These are phyloP conservation scores for Cytospora leucostoma DNA, from an alignment of 2,329 filamentous ascomycete species.

Conservation along the genomic window DNA sequence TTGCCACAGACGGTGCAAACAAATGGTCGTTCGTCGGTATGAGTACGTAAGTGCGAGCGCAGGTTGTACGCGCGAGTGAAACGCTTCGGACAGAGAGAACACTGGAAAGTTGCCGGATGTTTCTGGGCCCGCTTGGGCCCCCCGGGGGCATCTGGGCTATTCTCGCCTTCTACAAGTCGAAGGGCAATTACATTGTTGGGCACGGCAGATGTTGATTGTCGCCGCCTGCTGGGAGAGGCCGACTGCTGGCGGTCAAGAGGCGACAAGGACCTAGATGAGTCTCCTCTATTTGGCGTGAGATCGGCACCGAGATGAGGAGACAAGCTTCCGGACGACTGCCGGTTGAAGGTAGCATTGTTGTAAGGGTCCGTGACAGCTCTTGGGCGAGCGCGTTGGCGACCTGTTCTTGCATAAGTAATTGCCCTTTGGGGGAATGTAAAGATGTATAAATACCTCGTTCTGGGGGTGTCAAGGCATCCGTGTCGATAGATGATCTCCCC, in stretches of 20 bases:
- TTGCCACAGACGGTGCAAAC: constrained; percentile 97
- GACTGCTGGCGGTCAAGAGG: constrained; percentile 56
- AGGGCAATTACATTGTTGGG: constrained; percentile 75
- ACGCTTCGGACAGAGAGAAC: constrained; percentile 86
- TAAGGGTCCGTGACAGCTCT: constrained; percentile 63
- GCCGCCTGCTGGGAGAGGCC: constrained; percentile 50
- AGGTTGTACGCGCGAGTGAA: constrained; percentile 97
- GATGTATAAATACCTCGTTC: constrained; percentile 58
- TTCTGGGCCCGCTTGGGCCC: constrained; percentile 86
- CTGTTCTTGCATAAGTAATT: constrained; percentile 35
- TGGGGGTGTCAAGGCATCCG: constrained; percentile 83
- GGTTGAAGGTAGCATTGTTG: constrained; percentile 49
- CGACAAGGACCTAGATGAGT: constrained; percentile 58
- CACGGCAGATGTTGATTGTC: constrained; percentile 66
- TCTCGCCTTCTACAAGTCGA: constrained; percentile 81
- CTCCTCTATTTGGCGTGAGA: constrained; percentile 43
- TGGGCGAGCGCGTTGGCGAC: constrained; percentile 51
- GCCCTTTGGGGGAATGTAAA: neutral
- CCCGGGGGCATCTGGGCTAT: constrained; percentile 62
- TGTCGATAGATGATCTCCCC: constrained; percentile 65
- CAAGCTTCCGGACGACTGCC: constrained; percentile 44
- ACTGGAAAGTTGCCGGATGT: constrained; percentile 96
- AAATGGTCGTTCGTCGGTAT: constrained; percentile 96
- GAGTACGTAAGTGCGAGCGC: constrained; percentile 90
- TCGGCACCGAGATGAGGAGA: constrained; percentile 55